These are phyloP conservation scores for Oryza australiensis DNA, from an alignment of 176 grass and related monocot species.

Conservation along the genomic window DNA sequence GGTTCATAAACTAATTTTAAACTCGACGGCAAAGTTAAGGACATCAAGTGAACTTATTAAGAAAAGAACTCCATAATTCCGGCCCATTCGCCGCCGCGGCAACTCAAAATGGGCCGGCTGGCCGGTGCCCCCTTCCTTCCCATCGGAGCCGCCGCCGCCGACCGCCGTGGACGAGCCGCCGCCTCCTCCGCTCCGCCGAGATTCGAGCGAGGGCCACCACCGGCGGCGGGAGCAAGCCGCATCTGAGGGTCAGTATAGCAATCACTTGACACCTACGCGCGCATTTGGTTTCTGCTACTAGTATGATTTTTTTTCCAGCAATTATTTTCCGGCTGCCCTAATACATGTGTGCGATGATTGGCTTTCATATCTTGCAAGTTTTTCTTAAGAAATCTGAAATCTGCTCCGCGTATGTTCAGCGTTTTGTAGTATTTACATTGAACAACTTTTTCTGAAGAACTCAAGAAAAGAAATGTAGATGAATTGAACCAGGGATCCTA, in stretches of 20 bases:
- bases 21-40: too few species aligned
- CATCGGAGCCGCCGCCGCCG: not conserved
- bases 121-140: not conserved
- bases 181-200: not conserved
- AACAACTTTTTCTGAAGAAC: not conserved
- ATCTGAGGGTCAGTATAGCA: not conserved
- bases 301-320: not conserved
- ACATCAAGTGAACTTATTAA: too few species aligned
- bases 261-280: not conserved
- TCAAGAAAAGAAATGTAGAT: not conserved
- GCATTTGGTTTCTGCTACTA: not conserved
- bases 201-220: not conserved
- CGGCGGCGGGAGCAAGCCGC: not conserved
- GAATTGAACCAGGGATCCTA: not conserved
- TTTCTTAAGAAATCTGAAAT: not conserved
- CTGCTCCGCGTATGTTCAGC: not conserved
- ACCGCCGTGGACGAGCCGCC: not conserved
- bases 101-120: not conserved
- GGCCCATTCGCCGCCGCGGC: not conserved
- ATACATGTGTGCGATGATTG: not conserved
- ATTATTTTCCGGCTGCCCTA: not conserved
- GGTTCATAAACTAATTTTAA: too few species aligned
- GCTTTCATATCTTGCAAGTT: not conserved
- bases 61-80: not conserved
- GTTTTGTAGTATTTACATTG: not conserved